Conservation (phyloP, 768 basidiomycete genomes). For the Aureoboletus auriporus region DNA sequence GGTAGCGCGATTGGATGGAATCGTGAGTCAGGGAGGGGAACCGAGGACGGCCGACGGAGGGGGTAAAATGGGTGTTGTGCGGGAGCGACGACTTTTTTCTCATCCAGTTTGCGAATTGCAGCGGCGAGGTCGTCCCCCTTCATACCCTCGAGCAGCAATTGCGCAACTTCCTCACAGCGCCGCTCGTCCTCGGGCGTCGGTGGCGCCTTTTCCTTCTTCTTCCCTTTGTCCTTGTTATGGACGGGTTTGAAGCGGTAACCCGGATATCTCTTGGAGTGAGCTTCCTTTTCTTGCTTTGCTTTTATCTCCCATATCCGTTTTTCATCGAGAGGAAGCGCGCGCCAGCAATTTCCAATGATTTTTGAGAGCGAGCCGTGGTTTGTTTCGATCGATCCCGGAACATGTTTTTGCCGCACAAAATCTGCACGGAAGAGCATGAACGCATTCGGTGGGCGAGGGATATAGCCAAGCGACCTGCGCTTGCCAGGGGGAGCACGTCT, state of each 20-base stretch:
- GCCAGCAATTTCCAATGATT: slow-evolving; percentile 59
- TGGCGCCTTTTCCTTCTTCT: slow-evolving; percentile 31
- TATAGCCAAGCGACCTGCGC: slow-evolving; percentile 51
- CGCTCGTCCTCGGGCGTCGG: slow-evolving; percentile 26
- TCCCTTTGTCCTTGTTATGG: slow-evolving; percentile 44
- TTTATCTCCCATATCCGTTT: slow-evolving; percentile 69
- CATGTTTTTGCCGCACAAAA: slow-evolving; percentile 41
- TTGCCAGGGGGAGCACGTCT: slow-evolving; percentile 57
- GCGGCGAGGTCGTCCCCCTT: slow-evolving; percentile 65
- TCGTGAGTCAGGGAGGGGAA: slow-evolving; percentile 49
- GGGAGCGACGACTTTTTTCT: background rate
- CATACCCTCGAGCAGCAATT: slow-evolving; percentile 61
- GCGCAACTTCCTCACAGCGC: slow-evolving; percentile 52
- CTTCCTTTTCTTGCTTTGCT: slow-evolving; percentile 70
- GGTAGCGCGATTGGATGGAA: slow-evolving; percentile 43
- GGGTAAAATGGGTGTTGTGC: slow-evolving; percentile 26
- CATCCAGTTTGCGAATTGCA: slow-evolving; percentile 54
- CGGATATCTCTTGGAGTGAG: slow-evolving; percentile 65
- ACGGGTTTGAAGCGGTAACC: slow-evolving; percentile 51
- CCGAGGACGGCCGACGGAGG: slow-evolving; percentile 58
- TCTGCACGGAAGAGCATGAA: slow-evolving; percentile 37
- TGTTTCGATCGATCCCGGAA: slow-evolving; percentile 48
- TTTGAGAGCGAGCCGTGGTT: slow-evolving; percentile 48
- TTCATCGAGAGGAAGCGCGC: slow-evolving; percentile 63
- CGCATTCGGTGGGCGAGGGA: slow-evolving; percentile 27